Evolutionary conservation across 1,284 basidiomycete species (phyloP).

Genomic region (Fomitopsis pinicola): DNA sequence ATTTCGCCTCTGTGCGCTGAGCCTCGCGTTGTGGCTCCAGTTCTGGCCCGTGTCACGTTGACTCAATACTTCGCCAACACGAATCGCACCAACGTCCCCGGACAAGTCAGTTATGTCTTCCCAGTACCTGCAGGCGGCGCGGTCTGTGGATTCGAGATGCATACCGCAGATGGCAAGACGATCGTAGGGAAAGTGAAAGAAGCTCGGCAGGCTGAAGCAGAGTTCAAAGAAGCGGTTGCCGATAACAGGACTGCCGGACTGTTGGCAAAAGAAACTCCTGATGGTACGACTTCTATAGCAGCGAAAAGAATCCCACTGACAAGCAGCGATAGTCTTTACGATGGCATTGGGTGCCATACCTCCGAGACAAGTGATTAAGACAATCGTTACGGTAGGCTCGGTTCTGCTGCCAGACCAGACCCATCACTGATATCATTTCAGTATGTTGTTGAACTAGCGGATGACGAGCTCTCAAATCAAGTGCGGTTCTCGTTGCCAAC

Average conservation of each 20-base stretch:
- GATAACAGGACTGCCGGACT: background rate
- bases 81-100: slow-evolving; percentile 25
- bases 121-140: slow-evolving; percentile 53
- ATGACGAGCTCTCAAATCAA: slow-evolving; percentile 41
- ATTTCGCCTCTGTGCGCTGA: background rate
- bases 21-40: slow-evolving; percentile 23
- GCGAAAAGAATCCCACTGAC: background rate
- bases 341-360: slow-evolving; percentile 53
- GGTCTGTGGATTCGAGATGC: slow-evolving; percentile 46
- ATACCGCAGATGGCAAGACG: slow-evolving; percentile 32
- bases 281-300: background rate
- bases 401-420: background rate
- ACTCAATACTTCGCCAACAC: slow-evolving; percentile 44
- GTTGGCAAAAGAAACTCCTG: background rate
- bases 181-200: slow-evolving; percentile 43
- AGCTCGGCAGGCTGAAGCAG: slow-evolving; percentile 29
- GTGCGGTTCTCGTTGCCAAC: slow-evolving; percentile 47
- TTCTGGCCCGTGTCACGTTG: slow-evolving; percentile 47
- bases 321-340: slow-evolving; percentile 40
- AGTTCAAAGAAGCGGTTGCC: background rate
- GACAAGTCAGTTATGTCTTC: slow-evolving; percentile 51
- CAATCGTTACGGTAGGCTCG: slow-evolving; percentile 38
- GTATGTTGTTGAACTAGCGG: slow-evolving; percentile 38
- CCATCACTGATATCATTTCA: slow-evolving; percentile 17
- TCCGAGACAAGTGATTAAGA: slow-evolving; percentile 33